A percentile compares a stretch with the other conserved stretches of the same genome.
phyloP scores from a whole-genome alignment of 495 filamentous ascomycete genomes.

The Xylaria telfairii region DNA sequence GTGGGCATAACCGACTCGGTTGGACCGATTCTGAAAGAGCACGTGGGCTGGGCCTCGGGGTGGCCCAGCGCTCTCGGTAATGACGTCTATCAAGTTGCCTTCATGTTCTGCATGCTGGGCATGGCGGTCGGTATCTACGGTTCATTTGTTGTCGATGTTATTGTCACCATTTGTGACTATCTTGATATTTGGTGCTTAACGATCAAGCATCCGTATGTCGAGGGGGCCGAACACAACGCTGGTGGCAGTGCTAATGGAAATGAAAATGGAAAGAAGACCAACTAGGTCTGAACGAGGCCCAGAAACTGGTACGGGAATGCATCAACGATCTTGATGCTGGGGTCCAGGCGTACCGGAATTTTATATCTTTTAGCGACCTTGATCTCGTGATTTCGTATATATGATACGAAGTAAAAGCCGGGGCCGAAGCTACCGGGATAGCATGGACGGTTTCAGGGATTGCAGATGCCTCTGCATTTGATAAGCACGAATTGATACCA shows the following conservation, averaged over 20 bases:
- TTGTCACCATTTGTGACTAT: constrained; percentile 96
- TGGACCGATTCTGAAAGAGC: constrained; percentile 65
- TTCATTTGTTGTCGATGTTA: constrained; percentile 94
- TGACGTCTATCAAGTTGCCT: constrained; percentile 80
- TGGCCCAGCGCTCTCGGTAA: constrained; percentile 82
- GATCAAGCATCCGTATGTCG: constrained; percentile 79
- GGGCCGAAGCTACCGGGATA: not conserved
- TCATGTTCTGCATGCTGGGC: constrained; percentile 83
- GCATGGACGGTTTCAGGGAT: not conserved
- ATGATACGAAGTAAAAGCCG: not conserved
- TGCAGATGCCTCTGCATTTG: not conserved
- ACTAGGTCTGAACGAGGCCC: constrained; percentile 23
- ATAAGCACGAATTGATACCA: not conserved
- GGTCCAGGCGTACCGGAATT: not conserved
- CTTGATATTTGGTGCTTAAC: constrained; percentile 98
- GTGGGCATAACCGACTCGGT: constrained; percentile 78
- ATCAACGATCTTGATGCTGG: not conserved
- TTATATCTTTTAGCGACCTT: not conserved
- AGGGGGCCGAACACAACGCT: constrained; percentile 40
- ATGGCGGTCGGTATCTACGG: constrained; percentile 85
- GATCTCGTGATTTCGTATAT: not conserved
- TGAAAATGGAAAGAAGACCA: constrained; percentile 42
- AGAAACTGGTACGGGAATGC: not conserved
- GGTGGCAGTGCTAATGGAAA: constrained; percentile 19
- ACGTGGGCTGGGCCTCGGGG: constrained; percentile 61